Evolutionary conservation across 352 stramenopile species (phyloP).

Genomic region (Pythium dissotocum): DNA sequence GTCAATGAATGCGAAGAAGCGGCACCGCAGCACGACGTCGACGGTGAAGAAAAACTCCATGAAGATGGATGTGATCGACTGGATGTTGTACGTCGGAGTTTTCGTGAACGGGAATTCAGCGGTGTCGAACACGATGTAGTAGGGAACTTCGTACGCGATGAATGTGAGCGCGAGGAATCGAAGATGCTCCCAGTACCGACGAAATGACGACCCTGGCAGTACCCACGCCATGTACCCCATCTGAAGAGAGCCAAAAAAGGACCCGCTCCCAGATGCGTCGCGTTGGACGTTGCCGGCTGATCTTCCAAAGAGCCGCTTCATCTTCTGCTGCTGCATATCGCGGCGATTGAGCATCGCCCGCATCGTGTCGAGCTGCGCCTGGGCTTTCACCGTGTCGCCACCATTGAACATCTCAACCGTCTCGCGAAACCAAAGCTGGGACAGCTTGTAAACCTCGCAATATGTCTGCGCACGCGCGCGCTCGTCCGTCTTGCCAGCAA

Average conservation of each 20-base stretch:
- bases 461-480: slow-evolving; percentile 64
- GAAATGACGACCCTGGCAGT: slow-evolving; percentile 56
- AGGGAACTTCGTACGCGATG: slow-evolving; percentile 64
- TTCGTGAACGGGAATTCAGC: slow-evolving; percentile 51
- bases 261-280: not conserved
- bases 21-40: slow-evolving; percentile 51
- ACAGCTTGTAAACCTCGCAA: slow-evolving; percentile 75
- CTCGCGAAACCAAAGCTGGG: slow-evolving; percentile 49
- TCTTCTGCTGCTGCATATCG: slow-evolving; percentile 80
- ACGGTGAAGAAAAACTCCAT: slow-evolving; percentile 58
- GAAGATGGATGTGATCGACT: slow-evolving; percentile 50
- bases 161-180: slow-evolving; percentile 51
- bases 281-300: slow-evolving; percentile 25
- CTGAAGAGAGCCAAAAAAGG: not conserved
- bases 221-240: slow-evolving; percentile 28
- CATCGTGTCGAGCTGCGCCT: slow-evolving; percentile 49
- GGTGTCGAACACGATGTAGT: slow-evolving; percentile 69
- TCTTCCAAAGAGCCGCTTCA: slow-evolving; percentile 70
- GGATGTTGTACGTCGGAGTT: slow-evolving; percentile 40
- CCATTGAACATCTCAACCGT: slow-evolving; percentile 59
- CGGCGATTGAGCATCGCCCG: slow-evolving; percentile 46
- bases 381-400: slow-evolving; percentile 20
- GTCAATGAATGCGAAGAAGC: slow-evolving; percentile 73
- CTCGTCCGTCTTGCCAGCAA: slow-evolving; percentile 43
- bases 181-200: slow-evolving; percentile 58